A percentile compares a stretch with the other conserved stretches of the same genome.
phyloP scores from a whole-genome alignment of 345 rosid genomes.

The Anastatica hierochuntica region DNA sequence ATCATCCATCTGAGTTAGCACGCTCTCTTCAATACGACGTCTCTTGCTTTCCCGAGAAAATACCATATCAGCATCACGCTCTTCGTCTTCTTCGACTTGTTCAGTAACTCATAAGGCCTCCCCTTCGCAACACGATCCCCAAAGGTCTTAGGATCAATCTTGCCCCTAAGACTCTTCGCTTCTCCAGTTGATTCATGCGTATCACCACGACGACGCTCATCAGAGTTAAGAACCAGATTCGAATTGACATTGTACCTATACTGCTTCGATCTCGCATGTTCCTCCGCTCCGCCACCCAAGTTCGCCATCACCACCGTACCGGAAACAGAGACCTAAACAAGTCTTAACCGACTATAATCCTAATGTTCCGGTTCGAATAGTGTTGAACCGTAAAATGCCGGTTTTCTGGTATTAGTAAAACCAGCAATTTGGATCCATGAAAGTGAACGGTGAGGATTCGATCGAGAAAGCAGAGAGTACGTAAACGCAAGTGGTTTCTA shows the following conservation, averaged over 20 bases:
- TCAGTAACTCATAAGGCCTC: slow-evolving; percentile 49
- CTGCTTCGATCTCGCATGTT: slow-evolving; percentile 80
- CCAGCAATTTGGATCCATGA: no score
- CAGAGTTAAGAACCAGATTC: slow-evolving; percentile 63
- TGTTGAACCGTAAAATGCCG: no score
- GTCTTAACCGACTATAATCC: background rate
- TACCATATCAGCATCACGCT: slow-evolving; percentile 40
- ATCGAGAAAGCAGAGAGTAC: background rate
- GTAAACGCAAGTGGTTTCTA: background rate
- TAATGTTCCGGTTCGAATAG: no score
- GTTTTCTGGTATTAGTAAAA: no score
- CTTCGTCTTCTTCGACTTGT: slow-evolving; percentile 75
- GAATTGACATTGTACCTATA: slow-evolving; percentile 76
- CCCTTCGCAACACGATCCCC: slow-evolving; percentile 67
- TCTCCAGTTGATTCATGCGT: slow-evolving; percentile 78
- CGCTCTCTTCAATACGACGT: slow-evolving; percentile 60
- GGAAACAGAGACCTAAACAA: background rate
- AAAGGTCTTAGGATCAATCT: slow-evolving; percentile 59
- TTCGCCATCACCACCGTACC: slow-evolving; percentile 41
- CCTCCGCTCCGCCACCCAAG: slow-evolving; percentile 84
- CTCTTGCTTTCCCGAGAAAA: slow-evolving; percentile 43
- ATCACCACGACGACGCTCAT: slow-evolving; percentile 59
- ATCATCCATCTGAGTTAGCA: slow-evolving; percentile 56
- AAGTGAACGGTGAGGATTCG: background rate
- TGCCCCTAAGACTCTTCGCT: slow-evolving; percentile 72